A percentile compares a stretch with the other conserved stretches of the same genome.
Evolutionary conservation across 2,329 filamentous ascomycete species (phyloP).

Genomic region (Epichloe sibirici): DNA sequence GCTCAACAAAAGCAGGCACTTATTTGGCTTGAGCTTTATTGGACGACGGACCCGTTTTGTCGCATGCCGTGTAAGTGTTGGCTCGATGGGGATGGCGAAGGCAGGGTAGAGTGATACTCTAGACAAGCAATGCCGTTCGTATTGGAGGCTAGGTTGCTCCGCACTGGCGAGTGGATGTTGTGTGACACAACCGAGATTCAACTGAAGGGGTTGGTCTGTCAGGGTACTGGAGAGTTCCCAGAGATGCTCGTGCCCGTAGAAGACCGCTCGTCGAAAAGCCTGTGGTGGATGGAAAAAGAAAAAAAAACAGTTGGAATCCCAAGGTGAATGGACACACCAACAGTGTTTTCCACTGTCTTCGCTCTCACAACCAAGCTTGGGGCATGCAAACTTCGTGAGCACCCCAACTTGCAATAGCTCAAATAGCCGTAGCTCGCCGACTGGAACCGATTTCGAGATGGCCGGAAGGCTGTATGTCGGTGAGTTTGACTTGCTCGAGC

Average conservation of each 20-base stretch:
- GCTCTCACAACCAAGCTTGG: not conserved
- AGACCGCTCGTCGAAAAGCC: not conserved
- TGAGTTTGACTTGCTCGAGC: not conserved
- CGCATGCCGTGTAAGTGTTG: slow-evolving; percentile 12
- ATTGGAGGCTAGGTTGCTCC: not conserved
- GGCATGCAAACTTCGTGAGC: not conserved
- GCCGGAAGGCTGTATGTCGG: not conserved
- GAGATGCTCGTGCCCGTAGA: not conserved
- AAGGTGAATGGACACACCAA: not conserved
- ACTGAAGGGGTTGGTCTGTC: not conserved
- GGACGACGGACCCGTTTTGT: slow-evolving; percentile 7
- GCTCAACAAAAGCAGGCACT: not conserved
- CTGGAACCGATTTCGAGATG: not conserved
- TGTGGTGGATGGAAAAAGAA: not conserved
- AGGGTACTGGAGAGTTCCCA: not conserved
- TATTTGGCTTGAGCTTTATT: not conserved
- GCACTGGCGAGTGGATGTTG: not conserved
- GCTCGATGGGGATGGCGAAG: not conserved
- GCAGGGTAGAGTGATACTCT: not conserved
- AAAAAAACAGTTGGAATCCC: not conserved
- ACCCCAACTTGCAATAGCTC: not conserved
- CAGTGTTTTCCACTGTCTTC: not conserved
- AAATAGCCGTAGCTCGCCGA: not conserved
- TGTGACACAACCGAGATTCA: slow-evolving; percentile 3
- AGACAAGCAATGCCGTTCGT: not conserved